Percentiles rank a stretch among this genome's conserved stretches.
Evolutionary conservation across 2,329 filamentous ascomycete species (phyloP).

Genomic region (Apiospora pterosperma): DNA sequence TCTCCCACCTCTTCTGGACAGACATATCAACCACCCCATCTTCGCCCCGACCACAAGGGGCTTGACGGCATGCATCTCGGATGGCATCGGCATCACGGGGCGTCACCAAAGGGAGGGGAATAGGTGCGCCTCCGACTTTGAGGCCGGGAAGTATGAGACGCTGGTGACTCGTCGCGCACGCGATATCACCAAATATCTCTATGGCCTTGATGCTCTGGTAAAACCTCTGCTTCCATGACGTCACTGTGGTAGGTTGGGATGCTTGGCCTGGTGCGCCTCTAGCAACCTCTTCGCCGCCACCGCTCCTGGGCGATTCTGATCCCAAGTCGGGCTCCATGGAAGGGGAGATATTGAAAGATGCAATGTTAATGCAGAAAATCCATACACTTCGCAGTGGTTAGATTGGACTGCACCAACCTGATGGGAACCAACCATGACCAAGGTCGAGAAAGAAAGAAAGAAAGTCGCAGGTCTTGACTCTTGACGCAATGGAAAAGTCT

Average conservation of each 20-base stretch:
- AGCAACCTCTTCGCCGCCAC: neutral
- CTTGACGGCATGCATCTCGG: conserved; percentile 19
- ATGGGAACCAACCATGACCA: too few species aligned
- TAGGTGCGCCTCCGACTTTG: conserved; percentile 15
- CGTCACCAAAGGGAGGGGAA: conserved; percentile 22
- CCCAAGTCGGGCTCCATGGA: too few species aligned
- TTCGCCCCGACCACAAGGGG: conserved; percentile 34
- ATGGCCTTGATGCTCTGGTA: neutral
- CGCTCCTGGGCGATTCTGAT: neutral
- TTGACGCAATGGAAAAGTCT: too few species aligned
- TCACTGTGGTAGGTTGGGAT: neutral
- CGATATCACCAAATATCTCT: neutral
- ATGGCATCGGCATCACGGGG: conserved; percentile 21
- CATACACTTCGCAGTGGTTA: too few species aligned
- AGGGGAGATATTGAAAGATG: too few species aligned
- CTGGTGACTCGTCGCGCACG: neutral
- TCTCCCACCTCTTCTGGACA: conserved; percentile 37
- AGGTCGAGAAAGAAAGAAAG: too few species aligned
- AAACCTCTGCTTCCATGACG: neutral
- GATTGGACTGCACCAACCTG: too few species aligned
- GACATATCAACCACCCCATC: conserved; percentile 33
- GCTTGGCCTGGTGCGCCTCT: neutral
- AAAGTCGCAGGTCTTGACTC: too few species aligned
- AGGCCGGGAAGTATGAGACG: conserved; percentile 17
- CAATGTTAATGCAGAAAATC: too few species aligned